Conservation (phyloP, 441 rosid species). For the Breynia disticha region DNA sequence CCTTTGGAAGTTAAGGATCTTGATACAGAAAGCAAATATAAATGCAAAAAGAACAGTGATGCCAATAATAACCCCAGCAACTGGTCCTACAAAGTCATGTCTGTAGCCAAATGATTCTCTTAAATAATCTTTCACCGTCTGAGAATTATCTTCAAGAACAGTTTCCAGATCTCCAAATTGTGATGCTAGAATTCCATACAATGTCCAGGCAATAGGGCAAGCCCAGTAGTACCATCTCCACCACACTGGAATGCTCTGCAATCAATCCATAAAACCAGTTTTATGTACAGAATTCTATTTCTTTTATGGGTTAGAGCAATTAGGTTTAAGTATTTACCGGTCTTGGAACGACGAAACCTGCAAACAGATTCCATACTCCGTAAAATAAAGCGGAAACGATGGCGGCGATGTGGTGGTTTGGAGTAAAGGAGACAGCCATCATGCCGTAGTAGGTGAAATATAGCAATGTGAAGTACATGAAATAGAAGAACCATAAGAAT, state of each 20-base stretch:
- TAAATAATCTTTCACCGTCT: constrained; percentile 22
- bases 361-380: constrained; percentile 58
- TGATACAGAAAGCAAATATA: constrained; percentile 30
- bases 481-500: constrained; percentile 69
- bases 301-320: background rate
- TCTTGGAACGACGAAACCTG: constrained; percentile 63
- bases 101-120: constrained; percentile 23
- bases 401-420: constrained; percentile 54
- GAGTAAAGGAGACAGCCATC: constrained; percentile 64
- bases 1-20: constrained; percentile 30
- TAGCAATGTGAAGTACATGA: constrained; percentile 48
- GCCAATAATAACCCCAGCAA: constrained; percentile 25
- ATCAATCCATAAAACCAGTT: too few relatives aligned
- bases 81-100: constrained; percentile 35
- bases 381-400: constrained; percentile 44
- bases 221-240: constrained; percentile 60
- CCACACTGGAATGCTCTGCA: constrained; percentile 35
- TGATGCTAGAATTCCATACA: constrained; percentile 40
- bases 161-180: constrained; percentile 32
- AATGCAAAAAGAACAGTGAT: constrained; percentile 25
- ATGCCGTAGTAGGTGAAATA: constrained; percentile 72
- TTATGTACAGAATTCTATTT: too few relatives aligned
- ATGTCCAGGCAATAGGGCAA: constrained; percentile 40
- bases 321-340: constrained; percentile 29
- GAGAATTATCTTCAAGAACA: constrained; percentile 6